These are phyloP conservation scores for Trapa bicornis DNA, from an alignment of 345 rosid genomes.

Conservation along the genomic window DNA sequence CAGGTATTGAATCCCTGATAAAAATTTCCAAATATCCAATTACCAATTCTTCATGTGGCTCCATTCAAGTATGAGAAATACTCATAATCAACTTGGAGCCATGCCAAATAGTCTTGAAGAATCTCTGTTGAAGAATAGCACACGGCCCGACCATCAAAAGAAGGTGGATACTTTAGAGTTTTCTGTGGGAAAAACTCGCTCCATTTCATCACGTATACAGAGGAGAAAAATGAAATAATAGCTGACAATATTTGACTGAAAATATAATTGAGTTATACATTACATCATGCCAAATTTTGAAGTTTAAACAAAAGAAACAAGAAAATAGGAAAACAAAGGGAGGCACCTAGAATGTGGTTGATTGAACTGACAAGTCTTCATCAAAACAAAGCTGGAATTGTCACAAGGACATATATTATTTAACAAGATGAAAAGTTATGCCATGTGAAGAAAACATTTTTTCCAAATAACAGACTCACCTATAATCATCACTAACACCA, in stretches of 20 bases:
- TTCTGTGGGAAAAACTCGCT: slow-evolving; percentile 58
- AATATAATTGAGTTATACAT: background rate
- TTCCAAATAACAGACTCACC: slow-evolving; percentile 22
- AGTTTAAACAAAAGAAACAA: background rate
- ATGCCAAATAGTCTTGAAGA: slow-evolving; percentile 71
- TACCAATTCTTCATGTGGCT: background rate
- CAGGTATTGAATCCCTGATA: slow-evolving; percentile 39
- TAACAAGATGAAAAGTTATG: background rate
- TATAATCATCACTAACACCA: slow-evolving; percentile 92
- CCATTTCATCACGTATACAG: slow-evolving; percentile 62
- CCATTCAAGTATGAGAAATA: slow-evolving; percentile 7
- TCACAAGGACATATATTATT: background rate
- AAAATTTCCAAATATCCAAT: background rate
- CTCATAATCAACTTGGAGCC: slow-evolving; percentile 99
- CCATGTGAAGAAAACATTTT: background rate
- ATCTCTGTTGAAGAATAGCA: slow-evolving; percentile 72
- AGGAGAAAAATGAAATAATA: slow-evolving; percentile 61
- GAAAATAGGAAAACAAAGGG: background rate
- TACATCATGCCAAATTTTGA: background rate
- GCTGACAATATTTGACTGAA: slow-evolving; percentile 55
- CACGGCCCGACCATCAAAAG: slow-evolving; percentile 82
- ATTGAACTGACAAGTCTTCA: slow-evolving; percentile 41
- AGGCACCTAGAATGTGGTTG: slow-evolving; percentile 56
- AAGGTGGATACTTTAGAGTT: slow-evolving; percentile 55
- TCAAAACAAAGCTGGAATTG: slow-evolving; percentile 57